Conservation (phyloP, 2,329 filamentous ascomycete species). For the Microdochium paspali region DNA sequence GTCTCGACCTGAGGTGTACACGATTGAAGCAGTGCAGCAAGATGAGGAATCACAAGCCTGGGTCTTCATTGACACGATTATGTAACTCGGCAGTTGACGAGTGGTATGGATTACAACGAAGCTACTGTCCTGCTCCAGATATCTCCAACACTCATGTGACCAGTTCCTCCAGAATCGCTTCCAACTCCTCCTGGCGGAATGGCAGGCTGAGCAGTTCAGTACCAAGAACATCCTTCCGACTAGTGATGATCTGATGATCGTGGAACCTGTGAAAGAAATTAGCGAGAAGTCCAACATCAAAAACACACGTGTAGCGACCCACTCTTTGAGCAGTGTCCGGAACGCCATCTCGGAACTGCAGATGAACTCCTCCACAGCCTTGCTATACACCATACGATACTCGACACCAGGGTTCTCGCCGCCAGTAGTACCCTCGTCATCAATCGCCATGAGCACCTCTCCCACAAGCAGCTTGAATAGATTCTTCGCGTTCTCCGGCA, state of each 20-base stretch:
- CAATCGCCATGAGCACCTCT: slow-evolving; percentile 67
- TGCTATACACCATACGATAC: slow-evolving; percentile 86
- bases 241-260: slow-evolving; percentile 95
- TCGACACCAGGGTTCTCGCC: slow-evolving; percentile 66
- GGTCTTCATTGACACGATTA: too few relatives aligned
- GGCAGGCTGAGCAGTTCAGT: slow-evolving; percentile 81
- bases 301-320: slow-evolving; percentile 18
- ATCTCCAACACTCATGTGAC: slow-evolving; percentile 21
- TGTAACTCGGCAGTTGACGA: too few relatives aligned
- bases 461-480: slow-evolving; percentile 78
- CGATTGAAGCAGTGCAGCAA: too few relatives aligned
- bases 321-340: slow-evolving; percentile 88
- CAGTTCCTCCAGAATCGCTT: slow-evolving; percentile 75
- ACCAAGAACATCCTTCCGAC: slow-evolving; percentile 73
- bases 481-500: slow-evolving; percentile 86
- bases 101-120: too few relatives aligned
- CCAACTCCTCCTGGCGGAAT: slow-evolving; percentile 79
- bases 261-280: slow-evolving; percentile 55
- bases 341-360: slow-evolving; percentile 96
- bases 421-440: slow-evolving; percentile 43
- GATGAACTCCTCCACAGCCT: slow-evolving; percentile 93
- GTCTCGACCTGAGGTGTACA: too few relatives aligned
- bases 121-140: neutral
- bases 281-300: slow-evolving; percentile 13
- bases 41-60: too few relatives aligned